Conservation (phyloP, 345 rosid genomes). For the Brassica incana region DNA sequence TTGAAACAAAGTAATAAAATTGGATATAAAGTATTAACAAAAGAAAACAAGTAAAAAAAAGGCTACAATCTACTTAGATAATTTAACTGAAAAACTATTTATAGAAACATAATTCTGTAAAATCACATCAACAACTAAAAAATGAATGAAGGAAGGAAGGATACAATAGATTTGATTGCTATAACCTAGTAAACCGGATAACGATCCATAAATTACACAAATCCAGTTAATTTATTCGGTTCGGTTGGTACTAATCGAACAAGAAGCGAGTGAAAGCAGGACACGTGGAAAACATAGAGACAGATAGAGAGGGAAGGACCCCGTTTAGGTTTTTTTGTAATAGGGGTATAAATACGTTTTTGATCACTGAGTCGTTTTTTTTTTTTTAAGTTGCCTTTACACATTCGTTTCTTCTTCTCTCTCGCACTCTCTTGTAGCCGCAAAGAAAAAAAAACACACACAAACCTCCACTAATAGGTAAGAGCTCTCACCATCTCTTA, state of each 20-base stretch:
- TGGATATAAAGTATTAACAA: background rate
- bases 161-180: background rate
- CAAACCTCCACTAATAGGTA: conserved; percentile 20
- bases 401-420: conserved; percentile 39
- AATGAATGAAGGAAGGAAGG: background rate
- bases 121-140: background rate
- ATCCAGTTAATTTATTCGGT: conserved; percentile 18
- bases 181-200: conserved; percentile 34
- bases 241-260: conserved; percentile 6
- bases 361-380: conserved; percentile 28
- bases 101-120: background rate
- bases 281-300: conserved; percentile 30
- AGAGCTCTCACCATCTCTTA: conserved; percentile 10
- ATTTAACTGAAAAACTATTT: background rate
- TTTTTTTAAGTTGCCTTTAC: conserved; percentile 31
- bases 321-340: conserved; percentile 36
- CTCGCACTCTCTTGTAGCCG: conserved; percentile 23
- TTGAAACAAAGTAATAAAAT: background rate
- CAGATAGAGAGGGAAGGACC: conserved; percentile 43
- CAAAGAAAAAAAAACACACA: conserved; percentile 8
- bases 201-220: background rate
- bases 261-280: background rate
- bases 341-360: conserved; percentile 21
- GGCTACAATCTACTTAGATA: background rate
- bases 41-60: background rate